Base-by-base conservation (phyloP, 345 rosid species). In the Gossypium turneri region DNA sequence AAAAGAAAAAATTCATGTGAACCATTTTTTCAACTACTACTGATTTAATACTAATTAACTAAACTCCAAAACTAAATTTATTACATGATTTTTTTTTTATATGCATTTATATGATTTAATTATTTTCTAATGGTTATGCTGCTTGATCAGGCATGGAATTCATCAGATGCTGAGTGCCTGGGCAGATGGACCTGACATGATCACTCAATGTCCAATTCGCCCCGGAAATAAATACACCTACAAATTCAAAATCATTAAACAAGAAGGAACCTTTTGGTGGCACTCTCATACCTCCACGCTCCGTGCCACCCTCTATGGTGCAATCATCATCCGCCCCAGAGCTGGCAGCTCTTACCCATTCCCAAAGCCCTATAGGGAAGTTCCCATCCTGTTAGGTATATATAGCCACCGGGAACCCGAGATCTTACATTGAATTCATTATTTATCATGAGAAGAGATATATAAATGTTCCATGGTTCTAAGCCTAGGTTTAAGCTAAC, bases 151-250 rank as follows among this genome's bases (percentile, higher is more conserved):
- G 97, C 98, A 94, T 60, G 98, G 97, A 50, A 19, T 92, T 27
- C 86, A 92, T 70, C 97, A 94, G 4, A 13, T 52, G 57, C 44
- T 86, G 62, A 92, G 88, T 57, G 82, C 50, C 1, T 94, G 98
- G 98, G 91, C 98, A 6, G 98, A 94, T 65, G 98, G 98, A 38
- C 95, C 95, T 0, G 72, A 51, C 15, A 89, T 88, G 89, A 65
- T 90, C 12, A 90, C 97, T 1, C 98, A 94, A 11, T 90, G 98
- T 69, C 95, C 98, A 11, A 90, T 92, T 58, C 82, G 27, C 4
- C 94, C 97, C 0, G 94, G 94, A 6, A 51, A 70, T 5, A 87
- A 79, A 12, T 94, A 84, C 77, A 86, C 92, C 2, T 90, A 94
- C 81, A 85, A 78, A 68, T 92, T 90, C 76, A 87, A 63, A 34